Percentiles rank a stretch among this genome's conserved stretches.
Evolutionary conservation across 2,329 filamentous ascomycete species (phyloP).

Genomic region (Westerdykella sp.): DNA sequence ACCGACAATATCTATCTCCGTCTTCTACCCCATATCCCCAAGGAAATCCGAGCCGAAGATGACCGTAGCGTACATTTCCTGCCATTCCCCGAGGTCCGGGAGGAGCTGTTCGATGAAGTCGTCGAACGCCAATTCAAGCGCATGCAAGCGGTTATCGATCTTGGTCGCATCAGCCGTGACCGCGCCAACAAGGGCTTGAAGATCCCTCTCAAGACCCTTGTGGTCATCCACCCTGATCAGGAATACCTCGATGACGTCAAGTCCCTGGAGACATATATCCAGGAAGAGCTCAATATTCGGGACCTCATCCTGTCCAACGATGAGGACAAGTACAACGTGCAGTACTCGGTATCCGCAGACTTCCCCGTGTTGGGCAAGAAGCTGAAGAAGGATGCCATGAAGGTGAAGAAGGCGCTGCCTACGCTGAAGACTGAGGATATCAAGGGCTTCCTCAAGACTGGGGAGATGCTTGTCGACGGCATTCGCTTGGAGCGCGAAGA

Average conservation of each 20-base stretch:
- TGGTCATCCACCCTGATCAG: conserved; percentile 79
- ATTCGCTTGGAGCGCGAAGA: conserved; percentile 79
- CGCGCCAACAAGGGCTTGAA: conserved; percentile 79
- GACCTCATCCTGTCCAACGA: conserved; percentile 79
- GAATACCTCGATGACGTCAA: conserved; percentile 82
- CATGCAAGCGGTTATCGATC: conserved; percentile 95
- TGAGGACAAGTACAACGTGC: conserved; percentile 84
- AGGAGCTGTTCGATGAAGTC: conserved; percentile 78
- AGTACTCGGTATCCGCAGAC: conserved; percentile 84
- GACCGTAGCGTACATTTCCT: conserved; percentile 87
- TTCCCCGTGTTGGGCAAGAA: conserved; percentile 96
- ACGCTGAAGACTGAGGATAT: conserved; percentile 72
- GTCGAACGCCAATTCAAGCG: conserved; percentile 80
- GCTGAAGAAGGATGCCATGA: conserved; percentile 87
- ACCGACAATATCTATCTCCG: conserved; percentile 90
- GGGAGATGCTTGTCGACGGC: conserved; percentile 75
- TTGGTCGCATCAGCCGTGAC: conserved; percentile 80
- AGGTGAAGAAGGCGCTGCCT: conserved; percentile 86
- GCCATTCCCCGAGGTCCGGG: conserved; percentile 77
- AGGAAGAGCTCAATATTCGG: conserved; percentile 84
- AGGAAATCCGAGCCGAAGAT: conserved; percentile 63
- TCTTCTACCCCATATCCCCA: conserved; percentile 74
- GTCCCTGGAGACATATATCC: conserved; percentile 80
- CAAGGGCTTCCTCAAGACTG: conserved; percentile 66
- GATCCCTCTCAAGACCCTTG: conserved; percentile 79